These are phyloP conservation scores for Raphanus sativus DNA, from an alignment of 345 rosid genomes.

Conservation along the genomic window DNA sequence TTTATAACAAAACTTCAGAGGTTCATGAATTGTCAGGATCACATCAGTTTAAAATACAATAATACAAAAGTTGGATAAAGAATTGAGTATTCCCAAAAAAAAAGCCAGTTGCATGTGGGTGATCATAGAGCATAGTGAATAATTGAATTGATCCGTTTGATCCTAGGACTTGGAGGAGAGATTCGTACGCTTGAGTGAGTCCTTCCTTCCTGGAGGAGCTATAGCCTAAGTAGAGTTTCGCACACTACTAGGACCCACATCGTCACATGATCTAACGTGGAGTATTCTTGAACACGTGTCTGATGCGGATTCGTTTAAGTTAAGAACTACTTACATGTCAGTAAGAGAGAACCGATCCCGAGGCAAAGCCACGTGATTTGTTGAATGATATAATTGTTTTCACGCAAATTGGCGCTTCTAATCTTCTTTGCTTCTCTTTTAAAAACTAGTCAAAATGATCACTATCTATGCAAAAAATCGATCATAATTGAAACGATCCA, in stretches of 20 bases:
- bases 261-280: constrained; percentile 45
- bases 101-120: constrained; percentile 35
- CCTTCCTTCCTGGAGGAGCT: neutral
- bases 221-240: constrained; percentile 9
- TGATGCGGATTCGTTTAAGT: constrained; percentile 3
- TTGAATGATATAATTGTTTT: constrained; percentile 18
- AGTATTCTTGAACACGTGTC: constrained; percentile 31
- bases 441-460: neutral
- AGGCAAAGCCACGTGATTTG: constrained; percentile 59
- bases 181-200: constrained; percentile 31
- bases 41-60: constrained; percentile 23
- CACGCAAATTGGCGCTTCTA: constrained; percentile 7
- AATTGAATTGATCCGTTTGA: constrained; percentile 34
- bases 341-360: constrained; percentile 40
- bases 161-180: constrained; percentile 25
- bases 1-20: constrained; percentile 25
- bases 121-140: constrained; percentile 29
- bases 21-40: constrained; percentile 38
- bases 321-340: constrained; percentile 34
- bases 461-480: neutral
- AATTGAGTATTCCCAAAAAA: constrained; percentile 18
- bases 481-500: neutral
- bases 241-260: constrained; percentile 40
- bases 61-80: constrained; percentile 19
- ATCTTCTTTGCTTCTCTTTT: neutral